These are phyloP conservation scores for Umbelopsis vinacea DNA, from an alignment of 192 early-diverging fungal genomes.

Conservation along the genomic window DNA sequence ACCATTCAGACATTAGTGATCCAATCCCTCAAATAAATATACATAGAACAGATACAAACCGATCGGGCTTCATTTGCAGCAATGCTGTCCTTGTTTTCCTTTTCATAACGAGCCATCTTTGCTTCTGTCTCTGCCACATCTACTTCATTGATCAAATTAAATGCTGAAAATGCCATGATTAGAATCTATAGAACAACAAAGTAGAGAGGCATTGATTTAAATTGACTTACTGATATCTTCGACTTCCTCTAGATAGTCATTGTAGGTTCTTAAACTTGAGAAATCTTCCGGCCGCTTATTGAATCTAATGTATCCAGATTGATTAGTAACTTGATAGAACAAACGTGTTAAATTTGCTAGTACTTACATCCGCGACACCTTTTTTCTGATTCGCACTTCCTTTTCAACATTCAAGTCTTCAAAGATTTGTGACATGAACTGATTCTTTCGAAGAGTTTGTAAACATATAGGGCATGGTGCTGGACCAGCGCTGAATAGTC, in stretches of 20 bases:
- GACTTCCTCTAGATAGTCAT: conserved; percentile 92
- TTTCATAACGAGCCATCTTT: conserved; percentile 73
- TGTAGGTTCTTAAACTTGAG: conserved; percentile 70
- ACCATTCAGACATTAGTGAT: conserved; percentile 23
- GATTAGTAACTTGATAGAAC: neutral
- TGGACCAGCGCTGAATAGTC: conserved; percentile 82
- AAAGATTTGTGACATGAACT: conserved; percentile 90
- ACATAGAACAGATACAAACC: conserved; percentile 44
- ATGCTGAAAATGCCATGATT: conserved; percentile 50
- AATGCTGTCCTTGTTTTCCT: conserved; percentile 83
- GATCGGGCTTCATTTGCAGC: conserved; percentile 63
- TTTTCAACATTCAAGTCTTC: conserved; percentile 95
- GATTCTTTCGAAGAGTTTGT: conserved; percentile 75
- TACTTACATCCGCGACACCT: conserved; percentile 68
- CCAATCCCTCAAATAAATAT: neutral
- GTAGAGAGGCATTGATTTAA: neutral
- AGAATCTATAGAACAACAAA: neutral
- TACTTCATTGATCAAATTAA: conserved; percentile 86
- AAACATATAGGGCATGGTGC: conserved; percentile 92
- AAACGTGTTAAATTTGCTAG: no score
- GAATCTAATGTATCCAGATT: conserved; percentile 50
- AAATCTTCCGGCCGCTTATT: conserved; percentile 96
- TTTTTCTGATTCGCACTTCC: conserved; percentile 85
- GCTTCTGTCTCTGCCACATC: conserved; percentile 82
- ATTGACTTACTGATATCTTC: conserved; percentile 75